These are phyloP conservation scores for Plasmodium sp. DNA, from an alignment of 169 alveolate genomes.

Conservation along the genomic window DNA sequence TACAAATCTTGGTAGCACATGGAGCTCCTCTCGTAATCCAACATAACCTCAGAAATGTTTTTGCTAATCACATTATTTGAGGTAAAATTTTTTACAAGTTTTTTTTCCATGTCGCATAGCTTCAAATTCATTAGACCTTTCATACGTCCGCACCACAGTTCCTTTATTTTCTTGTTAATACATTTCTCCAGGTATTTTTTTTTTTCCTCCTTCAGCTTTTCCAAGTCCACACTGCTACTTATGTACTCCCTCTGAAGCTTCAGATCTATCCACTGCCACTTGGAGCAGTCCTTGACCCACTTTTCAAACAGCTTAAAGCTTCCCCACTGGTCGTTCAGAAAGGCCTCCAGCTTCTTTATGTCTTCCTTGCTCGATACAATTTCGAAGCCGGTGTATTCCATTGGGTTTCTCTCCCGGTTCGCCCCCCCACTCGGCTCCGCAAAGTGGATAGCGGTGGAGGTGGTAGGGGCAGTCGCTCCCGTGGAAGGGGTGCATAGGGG, in stretches of 20 bases:
- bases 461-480: not conserved
- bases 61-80: conserved; percentile 16
- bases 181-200: conserved; percentile 59
- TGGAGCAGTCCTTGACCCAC: conserved; percentile 58
- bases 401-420: not conserved
- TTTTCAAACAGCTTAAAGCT: conserved; percentile 61
- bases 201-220: conserved; percentile 59
- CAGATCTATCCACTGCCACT: conserved; percentile 75
- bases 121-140: conserved; percentile 57
- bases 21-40: conserved; percentile 51
- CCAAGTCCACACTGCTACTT: conserved; percentile 35
- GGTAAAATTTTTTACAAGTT: conserved; percentile 17
- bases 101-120: conserved; percentile 46
- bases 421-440: not conserved
- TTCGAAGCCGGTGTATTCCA: conserved; percentile 36
- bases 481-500: not conserved
- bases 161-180: conserved; percentile 59
- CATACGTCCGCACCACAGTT: conserved; percentile 73
- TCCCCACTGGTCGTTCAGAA: conserved; percentile 66
- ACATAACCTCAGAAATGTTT: conserved; percentile 32
- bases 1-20: conserved; percentile 60
- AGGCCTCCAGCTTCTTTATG: conserved; percentile 22
- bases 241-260: conserved; percentile 56
- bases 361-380: conserved; percentile 53
- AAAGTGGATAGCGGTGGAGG: not conserved